Percentiles rank a stretch among this genome's conserved stretches.
These are phyloP conservation scores for Urochloa ruziziensis DNA, from an alignment of 176 grass and related monocot species.

Conservation along the genomic window DNA sequence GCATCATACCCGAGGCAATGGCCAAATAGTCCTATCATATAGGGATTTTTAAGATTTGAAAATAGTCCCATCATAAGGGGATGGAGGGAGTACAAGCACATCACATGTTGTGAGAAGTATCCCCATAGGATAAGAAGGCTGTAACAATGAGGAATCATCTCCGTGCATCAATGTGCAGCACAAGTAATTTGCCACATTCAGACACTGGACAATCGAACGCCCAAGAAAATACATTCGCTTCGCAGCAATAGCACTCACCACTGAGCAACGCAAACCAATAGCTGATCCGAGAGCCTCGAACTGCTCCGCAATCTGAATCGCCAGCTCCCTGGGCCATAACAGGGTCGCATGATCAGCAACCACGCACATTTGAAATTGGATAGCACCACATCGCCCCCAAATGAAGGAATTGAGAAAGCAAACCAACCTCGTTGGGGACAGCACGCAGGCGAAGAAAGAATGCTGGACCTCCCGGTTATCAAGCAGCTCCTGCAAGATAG, in stretches of 20 bases:
- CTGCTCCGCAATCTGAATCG: conserved; percentile 92
- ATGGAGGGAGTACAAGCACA: background rate
- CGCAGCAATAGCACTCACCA: conserved; percentile 47
- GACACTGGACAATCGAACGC: too few relatives aligned
- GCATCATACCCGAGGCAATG: too few relatives aligned
- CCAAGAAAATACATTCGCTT: too few relatives aligned
- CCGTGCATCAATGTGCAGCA: too few relatives aligned
- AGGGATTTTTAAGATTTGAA: too few relatives aligned
- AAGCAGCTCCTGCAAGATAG: conserved; percentile 67
- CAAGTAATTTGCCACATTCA: too few relatives aligned
- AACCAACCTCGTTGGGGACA: conserved; percentile 52
- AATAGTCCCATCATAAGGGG: too few relatives aligned
- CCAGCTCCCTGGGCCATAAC: conserved; percentile 65
- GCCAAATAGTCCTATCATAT: too few relatives aligned
- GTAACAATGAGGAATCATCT: too few relatives aligned
- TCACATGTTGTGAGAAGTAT: too few relatives aligned
- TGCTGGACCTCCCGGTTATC: conserved; percentile 23
- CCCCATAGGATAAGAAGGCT: too few relatives aligned
- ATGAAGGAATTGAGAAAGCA: background rate
- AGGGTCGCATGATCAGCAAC: background rate
- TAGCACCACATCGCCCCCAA: too few relatives aligned
- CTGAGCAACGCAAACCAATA: conserved; percentile 57
- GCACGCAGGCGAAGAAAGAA: conserved; percentile 79
- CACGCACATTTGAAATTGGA: background rate
- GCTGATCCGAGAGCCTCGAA: conserved; percentile 77